Percentiles rank a stretch among this genome's conserved stretches.
Evolutionary conservation across 495 filamentous ascomycete genomes (phyloP).

Genomic region (Aspergillus campestris): DNA sequence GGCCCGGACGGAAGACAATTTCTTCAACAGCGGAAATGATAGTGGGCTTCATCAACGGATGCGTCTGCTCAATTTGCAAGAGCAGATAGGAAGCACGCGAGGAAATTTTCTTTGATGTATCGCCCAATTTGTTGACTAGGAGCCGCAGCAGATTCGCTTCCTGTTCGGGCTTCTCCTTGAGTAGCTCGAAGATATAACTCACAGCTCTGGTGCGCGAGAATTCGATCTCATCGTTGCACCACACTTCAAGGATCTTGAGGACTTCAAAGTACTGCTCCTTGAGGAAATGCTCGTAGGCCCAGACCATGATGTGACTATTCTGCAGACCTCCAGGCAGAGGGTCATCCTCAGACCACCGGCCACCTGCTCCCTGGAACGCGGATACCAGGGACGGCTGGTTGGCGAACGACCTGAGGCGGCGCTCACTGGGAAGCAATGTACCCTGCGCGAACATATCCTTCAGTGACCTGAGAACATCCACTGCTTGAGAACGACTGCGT

Average conservation of each 20-base stretch:
- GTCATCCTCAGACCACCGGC: constrained; percentile 57
- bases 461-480: constrained; percentile 82
- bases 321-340: constrained; percentile 61
- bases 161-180: constrained; percentile 95
- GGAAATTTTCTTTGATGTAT: constrained; percentile 86
- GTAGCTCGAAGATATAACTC: constrained; percentile 78
- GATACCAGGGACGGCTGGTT: constrained; percentile 68
- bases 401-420: constrained; percentile 71
- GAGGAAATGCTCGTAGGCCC: constrained; percentile 92
- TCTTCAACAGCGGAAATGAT: constrained; percentile 84
- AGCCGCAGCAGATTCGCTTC: constrained; percentile 88
- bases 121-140: constrained; percentile 91
- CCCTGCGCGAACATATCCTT: constrained; percentile 92
- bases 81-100: constrained; percentile 87
- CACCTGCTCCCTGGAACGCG: constrained; percentile 48
- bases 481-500: constrained; percentile 82
- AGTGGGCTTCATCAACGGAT: constrained; percentile 87
- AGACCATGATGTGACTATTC: constrained; percentile 68
- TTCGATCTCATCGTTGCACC: constrained; percentile 90
- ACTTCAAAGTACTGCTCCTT: constrained; percentile 88
- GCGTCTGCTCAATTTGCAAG: constrained; percentile 76
- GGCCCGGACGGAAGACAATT: constrained; percentile 76
- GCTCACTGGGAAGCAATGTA: constrained; percentile 69
- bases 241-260: constrained; percentile 77
- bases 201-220: constrained; percentile 79